phyloP scores from a whole-genome alignment of 768 basidiomycete species.

The Trametes elegans region DNA sequence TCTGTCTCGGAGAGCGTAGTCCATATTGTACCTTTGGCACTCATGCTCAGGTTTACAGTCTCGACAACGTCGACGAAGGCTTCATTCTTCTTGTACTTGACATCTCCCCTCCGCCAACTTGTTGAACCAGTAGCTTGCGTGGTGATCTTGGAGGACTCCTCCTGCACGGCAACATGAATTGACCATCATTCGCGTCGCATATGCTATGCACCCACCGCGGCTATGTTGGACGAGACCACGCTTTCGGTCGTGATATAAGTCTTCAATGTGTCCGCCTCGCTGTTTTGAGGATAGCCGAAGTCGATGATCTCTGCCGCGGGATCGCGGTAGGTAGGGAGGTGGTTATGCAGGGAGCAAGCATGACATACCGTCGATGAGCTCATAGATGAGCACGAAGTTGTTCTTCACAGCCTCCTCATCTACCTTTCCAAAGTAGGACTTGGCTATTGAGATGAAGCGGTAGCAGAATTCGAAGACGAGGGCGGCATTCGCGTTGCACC shows the following conservation, averaged over 20 bases:
- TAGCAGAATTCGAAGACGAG: conserved; percentile 98
- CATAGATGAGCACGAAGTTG: conserved; percentile 98
- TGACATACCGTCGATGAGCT: conserved; percentile 87
- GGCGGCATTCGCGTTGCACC: conserved; percentile 96
- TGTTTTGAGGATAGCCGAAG: conserved; percentile 99
- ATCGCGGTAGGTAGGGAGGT: not conserved
- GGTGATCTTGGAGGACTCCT: conserved; percentile 97
- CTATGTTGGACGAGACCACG: conserved; percentile 81
- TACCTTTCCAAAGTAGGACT: conserved; percentile 96
- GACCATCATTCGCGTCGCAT: not conserved
- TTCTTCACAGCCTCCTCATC: conserved; percentile 99
- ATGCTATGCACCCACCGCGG: conserved; percentile 54
- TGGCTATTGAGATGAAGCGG: conserved; percentile 90
- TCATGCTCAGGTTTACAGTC: conserved; percentile 95
- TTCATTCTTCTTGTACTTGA: conserved; percentile 99
- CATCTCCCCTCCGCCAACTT: conserved; percentile 92
- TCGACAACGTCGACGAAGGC: conserved; percentile 99
- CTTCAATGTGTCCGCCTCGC: conserved; percentile 96
- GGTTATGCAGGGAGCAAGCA: not conserved
- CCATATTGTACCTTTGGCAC: conserved; percentile 71
- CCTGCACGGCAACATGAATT: conserved; percentile 46
- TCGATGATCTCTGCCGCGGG: conserved; percentile 83
- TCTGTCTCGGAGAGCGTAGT: not conserved
- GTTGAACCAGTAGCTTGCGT: conserved; percentile 96
- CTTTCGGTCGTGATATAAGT: conserved; percentile 98